Conservation (phyloP, 257 asterid species). For the Perilla frutescens region DNA sequence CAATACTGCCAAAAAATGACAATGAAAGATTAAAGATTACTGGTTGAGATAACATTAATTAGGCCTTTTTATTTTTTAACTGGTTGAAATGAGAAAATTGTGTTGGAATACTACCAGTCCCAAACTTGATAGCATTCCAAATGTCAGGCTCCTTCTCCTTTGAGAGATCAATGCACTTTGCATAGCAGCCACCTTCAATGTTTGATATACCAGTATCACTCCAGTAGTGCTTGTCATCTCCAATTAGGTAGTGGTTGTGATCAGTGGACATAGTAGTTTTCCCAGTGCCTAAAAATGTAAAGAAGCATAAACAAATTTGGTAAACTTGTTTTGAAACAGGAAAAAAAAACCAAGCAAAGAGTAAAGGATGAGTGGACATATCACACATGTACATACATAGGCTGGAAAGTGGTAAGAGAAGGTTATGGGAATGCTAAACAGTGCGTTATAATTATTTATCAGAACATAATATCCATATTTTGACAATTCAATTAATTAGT, state of each 20-base stretch:
- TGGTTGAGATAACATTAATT: no score
- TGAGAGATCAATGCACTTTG: constrained; percentile 91
- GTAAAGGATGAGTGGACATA: constrained; percentile 35
- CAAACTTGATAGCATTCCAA: constrained; percentile 98
- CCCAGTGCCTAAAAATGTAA: constrained; percentile 72
- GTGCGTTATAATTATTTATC: no score
- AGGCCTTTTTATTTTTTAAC: no score
- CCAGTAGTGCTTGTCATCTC: constrained; percentile 99
- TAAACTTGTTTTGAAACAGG: no score
- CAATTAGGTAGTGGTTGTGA: constrained; percentile 86
- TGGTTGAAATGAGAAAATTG: background rate
- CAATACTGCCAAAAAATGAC: constrained; percentile 54
- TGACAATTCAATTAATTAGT: no score
- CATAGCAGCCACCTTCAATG: constrained; percentile 99
- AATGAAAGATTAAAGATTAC: background rate
- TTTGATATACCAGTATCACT: constrained; percentile 86
- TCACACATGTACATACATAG: constrained; percentile 44
- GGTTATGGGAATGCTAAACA: no score
- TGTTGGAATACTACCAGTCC: constrained; percentile 65
- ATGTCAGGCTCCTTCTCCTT: constrained; percentile 98
- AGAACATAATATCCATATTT: no score
- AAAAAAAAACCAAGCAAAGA: constrained; percentile 27
- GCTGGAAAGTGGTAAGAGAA: constrained; percentile 31
- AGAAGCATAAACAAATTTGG: constrained; percentile 4
- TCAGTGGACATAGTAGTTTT: constrained; percentile 98